Base-by-base conservation (phyloP, 2,329 filamentous ascomycete species). In the Atkinsonella hypoxylon region DNA sequence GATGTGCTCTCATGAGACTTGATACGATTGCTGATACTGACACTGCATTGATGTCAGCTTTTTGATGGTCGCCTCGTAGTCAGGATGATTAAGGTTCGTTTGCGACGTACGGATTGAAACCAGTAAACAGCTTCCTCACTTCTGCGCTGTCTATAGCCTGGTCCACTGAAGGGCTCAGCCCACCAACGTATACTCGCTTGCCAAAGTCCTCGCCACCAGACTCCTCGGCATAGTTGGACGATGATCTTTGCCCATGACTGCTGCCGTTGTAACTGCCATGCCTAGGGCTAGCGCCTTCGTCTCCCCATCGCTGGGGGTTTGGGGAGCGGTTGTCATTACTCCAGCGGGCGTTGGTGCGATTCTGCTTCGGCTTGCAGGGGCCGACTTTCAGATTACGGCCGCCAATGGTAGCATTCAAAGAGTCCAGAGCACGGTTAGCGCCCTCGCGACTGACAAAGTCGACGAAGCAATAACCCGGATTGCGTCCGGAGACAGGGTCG, bases 381-480 rank as follows among this genome's bases (percentile, higher is more conserved):
- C 81, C 81, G 56, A 86, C 77, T 62, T 79, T 83, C 49, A 87
- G 65, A 0, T 74, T 68, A 8, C 83, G 75, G 26, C 77, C 77
- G 13, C 77, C 71, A 32, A 87, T 67, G 12, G 71, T 66, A 18
- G 68, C 70, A 17, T 75, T 76, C 50, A 87, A 67, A 12, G 73
- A 68, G n/a, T 64, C 59, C 62, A 87, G 78, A 63, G 57, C 58
- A 1, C 55, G 53, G 4, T 77, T 70, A 3, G 83, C 83, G 31
- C 78, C 70, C 30, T 78, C 77, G 44, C 72, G 72, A 45, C 71
- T 73, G 44, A 65, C 64, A 51, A 88, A 78, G 59, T 88, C 83
- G 44, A 87, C 78, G 58, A 89, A 88, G 68, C 83, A 88, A 67
- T 52, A 52, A 38, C 81, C 83, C 0, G 83, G 83, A 62, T 87